phyloP scores from a whole-genome alignment of 768 basidiomycete genomes.

The Serendipita sp. region DNA sequence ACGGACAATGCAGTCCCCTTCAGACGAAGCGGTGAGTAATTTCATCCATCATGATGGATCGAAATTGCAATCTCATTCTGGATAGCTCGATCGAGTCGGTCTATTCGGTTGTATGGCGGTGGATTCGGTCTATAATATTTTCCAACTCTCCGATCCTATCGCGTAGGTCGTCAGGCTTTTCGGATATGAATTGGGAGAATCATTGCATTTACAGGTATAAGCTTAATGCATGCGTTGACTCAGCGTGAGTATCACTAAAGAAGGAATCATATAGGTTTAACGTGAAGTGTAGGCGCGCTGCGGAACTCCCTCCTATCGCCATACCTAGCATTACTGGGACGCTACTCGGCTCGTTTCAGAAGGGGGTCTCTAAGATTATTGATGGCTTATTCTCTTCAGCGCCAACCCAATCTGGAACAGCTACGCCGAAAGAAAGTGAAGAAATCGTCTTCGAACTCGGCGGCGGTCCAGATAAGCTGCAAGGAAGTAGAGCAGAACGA shows the following conservation, averaged over 20 bases:
- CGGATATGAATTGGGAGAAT: neutral
- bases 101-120: slow-evolving; percentile 28
- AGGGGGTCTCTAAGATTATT: slow-evolving; percentile 17
- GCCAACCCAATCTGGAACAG: neutral
- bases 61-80: neutral
- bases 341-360: slow-evolving; percentile 18
- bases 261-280: slow-evolving; percentile 12
- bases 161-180: slow-evolving; percentile 15
- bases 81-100: slow-evolving; percentile 25
- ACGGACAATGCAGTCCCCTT: slow-evolving; percentile 25
- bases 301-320: slow-evolving; percentile 14
- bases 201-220: slow-evolving; percentile 18
- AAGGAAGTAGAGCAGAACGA: slow-evolving; percentile 15
- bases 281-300: slow-evolving; percentile 13
- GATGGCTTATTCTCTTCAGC: slow-evolving; percentile 15
- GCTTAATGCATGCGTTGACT: slow-evolving; percentile 28
- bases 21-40: slow-evolving; percentile 24
- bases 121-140: slow-evolving; percentile 28
- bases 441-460: slow-evolving; percentile 11
- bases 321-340: slow-evolving; percentile 21
- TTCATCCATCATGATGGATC: neutral
- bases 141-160: slow-evolving; percentile 27
- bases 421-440: neutral
- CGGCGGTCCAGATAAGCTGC: slow-evolving; percentile 11
- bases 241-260: slow-evolving; percentile 11